Evolutionary conservation across 148 eudicot species (phyloP), one percentile per base, ranked within the genome.

Genomic region (Salicornia ramosissima): DNA sequence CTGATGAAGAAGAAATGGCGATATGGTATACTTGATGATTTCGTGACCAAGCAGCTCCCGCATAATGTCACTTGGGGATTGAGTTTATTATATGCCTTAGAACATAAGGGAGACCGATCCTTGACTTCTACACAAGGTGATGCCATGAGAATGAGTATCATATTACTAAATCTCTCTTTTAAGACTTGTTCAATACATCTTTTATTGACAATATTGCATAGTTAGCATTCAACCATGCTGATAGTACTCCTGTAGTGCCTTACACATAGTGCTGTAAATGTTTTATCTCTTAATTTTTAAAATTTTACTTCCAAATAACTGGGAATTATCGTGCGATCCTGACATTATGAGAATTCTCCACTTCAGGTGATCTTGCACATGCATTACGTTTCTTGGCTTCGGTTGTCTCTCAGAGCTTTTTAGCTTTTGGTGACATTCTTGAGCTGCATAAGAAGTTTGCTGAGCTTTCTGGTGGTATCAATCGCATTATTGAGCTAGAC

Each of bases 1-100:
- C 86, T 93, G 50, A 79, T 90, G 56, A 88, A 73, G 82, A 90
- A 87, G 84, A 93, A 84, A 80, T 93, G 98, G 98, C 43, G 86
- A 36, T 93, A 85, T 80, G 95, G 96, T 45, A 80, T 87, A 77
- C 75, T 93, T 47, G 96, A 93, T 68, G 98, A 90, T 83, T 93
- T 90, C 65, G 79, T 88, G 62, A 93, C 97, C 16, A 93, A 88
- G 80, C 98, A 93, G 77, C 95, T 90, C 61, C 98, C 98, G 2
- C 95, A 93, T 75, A 93, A 93, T 80, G 98, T 93, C 73, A 93
- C 98, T 21, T 93, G 98, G 98, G 96, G 87, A 53, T 78, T 93
- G 87, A 93, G 98, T 80, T 82, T 93, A 80, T 77, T 93, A 68
- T 93, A 93, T 84, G 96, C 95, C 24, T 40, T 93, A 80, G 98